These are phyloP conservation scores for Curvularia verruculosa DNA, from an alignment of 2,329 filamentous ascomycete species.

Conservation along the genomic window DNA sequence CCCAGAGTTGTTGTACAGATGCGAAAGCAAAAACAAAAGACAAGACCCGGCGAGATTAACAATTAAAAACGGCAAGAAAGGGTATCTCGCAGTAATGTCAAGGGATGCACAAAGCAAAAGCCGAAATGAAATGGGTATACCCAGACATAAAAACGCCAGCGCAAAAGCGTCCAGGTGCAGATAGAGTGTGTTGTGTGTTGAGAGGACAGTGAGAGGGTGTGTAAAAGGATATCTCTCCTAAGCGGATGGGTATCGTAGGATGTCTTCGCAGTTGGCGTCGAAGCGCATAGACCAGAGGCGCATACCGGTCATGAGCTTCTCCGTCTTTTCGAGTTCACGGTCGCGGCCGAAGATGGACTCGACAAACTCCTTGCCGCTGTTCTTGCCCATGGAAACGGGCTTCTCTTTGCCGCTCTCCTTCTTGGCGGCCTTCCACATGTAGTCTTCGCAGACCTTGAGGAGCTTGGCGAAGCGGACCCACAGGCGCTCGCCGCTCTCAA, in stretches of 20 bases:
- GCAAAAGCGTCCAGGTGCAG: slow-evolving; percentile 33
- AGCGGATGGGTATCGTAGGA: slow-evolving; percentile 64
- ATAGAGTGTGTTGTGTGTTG: not conserved
- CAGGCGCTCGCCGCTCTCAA: slow-evolving; percentile 84
- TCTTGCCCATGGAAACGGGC: slow-evolving; percentile 77
- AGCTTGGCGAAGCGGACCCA: slow-evolving; percentile 84
- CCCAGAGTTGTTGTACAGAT: slow-evolving; percentile 45
- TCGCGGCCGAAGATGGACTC: slow-evolving; percentile 94
- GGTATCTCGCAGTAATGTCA: slow-evolving; percentile 50
- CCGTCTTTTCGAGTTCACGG: slow-evolving; percentile 84
- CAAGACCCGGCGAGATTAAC: slow-evolving; percentile 46
- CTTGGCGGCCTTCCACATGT: slow-evolving; percentile 91
- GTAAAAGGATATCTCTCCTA: slow-evolving; percentile 23
- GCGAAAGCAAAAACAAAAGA: slow-evolving; percentile 22
- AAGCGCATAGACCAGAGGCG: slow-evolving; percentile 91
- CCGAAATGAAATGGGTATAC: slow-evolving; percentile 24
- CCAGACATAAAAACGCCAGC: slow-evolving; percentile 36
- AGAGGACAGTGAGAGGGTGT: slow-evolving; percentile 6
- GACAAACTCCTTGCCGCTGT: slow-evolving; percentile 92
- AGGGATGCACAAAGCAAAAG: slow-evolving; percentile 31
- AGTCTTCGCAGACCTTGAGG: slow-evolving; percentile 88
- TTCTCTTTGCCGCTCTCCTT: slow-evolving; percentile 66
- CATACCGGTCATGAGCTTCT: slow-evolving; percentile 89
- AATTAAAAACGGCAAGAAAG: slow-evolving; percentile 45
- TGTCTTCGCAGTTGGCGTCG: slow-evolving; percentile 93